Conservation (phyloP, 23 red algal species). For the Gracilaria vermiculophylla region DNA sequence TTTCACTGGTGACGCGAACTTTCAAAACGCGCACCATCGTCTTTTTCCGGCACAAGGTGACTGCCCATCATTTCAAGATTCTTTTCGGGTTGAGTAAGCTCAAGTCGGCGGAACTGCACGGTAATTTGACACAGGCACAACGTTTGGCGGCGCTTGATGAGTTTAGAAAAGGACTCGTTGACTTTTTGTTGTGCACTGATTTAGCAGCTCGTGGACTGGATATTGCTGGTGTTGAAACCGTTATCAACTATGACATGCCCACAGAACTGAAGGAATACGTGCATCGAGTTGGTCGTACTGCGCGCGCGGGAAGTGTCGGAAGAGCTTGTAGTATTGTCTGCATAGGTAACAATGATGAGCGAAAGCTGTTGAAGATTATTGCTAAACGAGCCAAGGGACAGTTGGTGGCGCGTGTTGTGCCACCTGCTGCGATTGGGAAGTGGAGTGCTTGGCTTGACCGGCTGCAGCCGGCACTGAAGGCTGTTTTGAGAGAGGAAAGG, state of each 20-base stretch:
- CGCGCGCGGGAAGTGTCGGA: constrained; percentile 79
- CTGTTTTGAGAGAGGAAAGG: constrained; percentile 69
- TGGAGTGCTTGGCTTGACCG: constrained; percentile 60
- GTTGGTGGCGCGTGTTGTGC: constrained; percentile 69
- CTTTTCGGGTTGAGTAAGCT: constrained; percentile 85
- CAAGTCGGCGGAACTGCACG: constrained; percentile 80
- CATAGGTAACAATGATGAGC: constrained; percentile 47
- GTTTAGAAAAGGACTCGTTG: constrained; percentile 69
- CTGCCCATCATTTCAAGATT: constrained; percentile 82
- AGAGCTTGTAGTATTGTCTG: constrained; percentile 80
- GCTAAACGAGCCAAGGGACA: constrained; percentile 62
- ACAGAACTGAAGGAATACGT: constrained; percentile 83
- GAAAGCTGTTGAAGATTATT: constrained; percentile 78
- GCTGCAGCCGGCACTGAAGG: constrained; percentile 25
- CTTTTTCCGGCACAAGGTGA: constrained; percentile 87
- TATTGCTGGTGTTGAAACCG: constrained; percentile 80
- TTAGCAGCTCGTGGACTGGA: constrained; percentile 93
- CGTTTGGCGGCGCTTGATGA: constrained; percentile 73
- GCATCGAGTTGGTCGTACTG: constrained; percentile 93
- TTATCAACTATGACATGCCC: constrained; percentile 95
- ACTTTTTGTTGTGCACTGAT: constrained; percentile 97
- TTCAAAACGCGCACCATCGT: constrained; percentile 79
- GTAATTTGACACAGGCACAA: constrained; percentile 82
- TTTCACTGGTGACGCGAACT: constrained; percentile 70
- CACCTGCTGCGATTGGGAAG: constrained; percentile 42